Percentiles rank a stretch among this genome's conserved stretches.
phyloP scores from a whole-genome alignment of 371 early-diverging fungal genomes.

The Gilbertella persicaria region DNA sequence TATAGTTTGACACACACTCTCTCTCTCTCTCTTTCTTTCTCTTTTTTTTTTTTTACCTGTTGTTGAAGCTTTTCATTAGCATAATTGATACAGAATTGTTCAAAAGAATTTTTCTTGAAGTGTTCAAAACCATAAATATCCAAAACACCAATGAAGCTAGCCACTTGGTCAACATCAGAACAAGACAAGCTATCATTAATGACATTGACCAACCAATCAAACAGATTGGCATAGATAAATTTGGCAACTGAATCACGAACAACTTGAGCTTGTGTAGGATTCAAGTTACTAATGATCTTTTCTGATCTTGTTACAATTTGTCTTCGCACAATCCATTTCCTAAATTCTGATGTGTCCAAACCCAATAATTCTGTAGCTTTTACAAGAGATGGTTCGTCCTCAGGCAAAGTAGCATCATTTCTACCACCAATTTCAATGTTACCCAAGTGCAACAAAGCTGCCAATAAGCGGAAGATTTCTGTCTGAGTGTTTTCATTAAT shows the following conservation, averaged over 20 bases:
- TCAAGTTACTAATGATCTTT: slow-evolving; percentile 80
- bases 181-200: slow-evolving; percentile 78
- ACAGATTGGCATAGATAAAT: slow-evolving; percentile 88
- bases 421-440: slow-evolving; percentile 83
- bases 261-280: slow-evolving; percentile 73
- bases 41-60: slow-evolving; percentile 45
- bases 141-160: slow-evolving; percentile 90
- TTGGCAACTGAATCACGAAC: slow-evolving; percentile 94
- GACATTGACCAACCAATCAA: slow-evolving; percentile 90
- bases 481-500: slow-evolving; percentile 77
- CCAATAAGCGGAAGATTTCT: slow-evolving; percentile 86
- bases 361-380: slow-evolving; percentile 74
- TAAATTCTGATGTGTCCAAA: slow-evolving; percentile 71
- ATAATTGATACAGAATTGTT: slow-evolving; percentile 99
- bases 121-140: slow-evolving; percentile 98
- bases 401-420: slow-evolving; percentile 72
- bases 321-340: slow-evolving; percentile 89
- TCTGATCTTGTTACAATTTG: slow-evolving; percentile 89
- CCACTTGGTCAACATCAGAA: slow-evolving; percentile 39
- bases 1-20: not conserved
- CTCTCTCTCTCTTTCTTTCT: not conserved
- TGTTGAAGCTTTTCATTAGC: slow-evolving; percentile 98
- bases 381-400: slow-evolving; percentile 70
- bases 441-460: slow-evolving; percentile 91
- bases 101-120: slow-evolving; percentile 97